Evolutionary conservation across 139 green algal species (phyloP).

Genomic region (Raphidocelis subcapitata): DNA sequence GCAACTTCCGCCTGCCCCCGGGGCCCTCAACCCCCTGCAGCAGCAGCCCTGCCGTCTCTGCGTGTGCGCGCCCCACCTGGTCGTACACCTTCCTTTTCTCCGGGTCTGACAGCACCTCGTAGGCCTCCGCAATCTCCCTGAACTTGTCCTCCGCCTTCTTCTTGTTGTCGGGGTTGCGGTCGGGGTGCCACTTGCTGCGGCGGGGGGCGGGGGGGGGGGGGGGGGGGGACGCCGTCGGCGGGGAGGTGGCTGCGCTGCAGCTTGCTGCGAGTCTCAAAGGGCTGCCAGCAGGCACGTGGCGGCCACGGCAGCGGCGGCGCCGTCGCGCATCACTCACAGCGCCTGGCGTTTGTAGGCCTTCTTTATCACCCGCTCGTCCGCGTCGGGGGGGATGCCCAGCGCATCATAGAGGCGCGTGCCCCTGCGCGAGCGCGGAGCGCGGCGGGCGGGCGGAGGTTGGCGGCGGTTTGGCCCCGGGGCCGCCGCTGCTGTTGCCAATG

Average conservation of each 20-base stretch:
- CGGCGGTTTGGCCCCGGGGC: too few species aligned
- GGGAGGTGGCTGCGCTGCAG: too few species aligned
- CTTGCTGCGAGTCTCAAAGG: too few species aligned
- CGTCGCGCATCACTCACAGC: slow-evolving; percentile 40
- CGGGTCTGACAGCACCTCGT: slow-evolving; percentile 79
- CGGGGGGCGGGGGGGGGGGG: neutral
- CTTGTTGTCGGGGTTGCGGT: slow-evolving; percentile 72
- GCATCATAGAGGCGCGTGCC: slow-evolving; percentile 51
- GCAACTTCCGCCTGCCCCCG: too few species aligned
- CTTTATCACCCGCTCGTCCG: slow-evolving; percentile 81
- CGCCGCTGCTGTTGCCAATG: too few species aligned
- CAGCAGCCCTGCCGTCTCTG: too few species aligned
- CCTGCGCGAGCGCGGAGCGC: too few species aligned
- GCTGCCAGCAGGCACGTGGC: too few species aligned
- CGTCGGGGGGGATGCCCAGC: slow-evolving; percentile 62
- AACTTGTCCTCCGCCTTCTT: slow-evolving; percentile 81
- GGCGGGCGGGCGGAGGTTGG: too few species aligned
- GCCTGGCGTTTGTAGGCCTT: slow-evolving; percentile 77
- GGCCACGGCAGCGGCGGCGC: neutral
- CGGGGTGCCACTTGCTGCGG: slow-evolving; percentile 79
- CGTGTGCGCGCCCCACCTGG: slow-evolving; percentile 38
- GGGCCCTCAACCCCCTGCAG: too few species aligned
- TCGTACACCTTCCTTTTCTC: slow-evolving; percentile 84
- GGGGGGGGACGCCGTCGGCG: too few species aligned
- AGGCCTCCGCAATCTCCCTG: slow-evolving; percentile 59